Evolutionary conservation across 2,329 filamentous ascomycete species (phyloP).

Genomic region (Teratosphaeria zuluensis): DNA sequence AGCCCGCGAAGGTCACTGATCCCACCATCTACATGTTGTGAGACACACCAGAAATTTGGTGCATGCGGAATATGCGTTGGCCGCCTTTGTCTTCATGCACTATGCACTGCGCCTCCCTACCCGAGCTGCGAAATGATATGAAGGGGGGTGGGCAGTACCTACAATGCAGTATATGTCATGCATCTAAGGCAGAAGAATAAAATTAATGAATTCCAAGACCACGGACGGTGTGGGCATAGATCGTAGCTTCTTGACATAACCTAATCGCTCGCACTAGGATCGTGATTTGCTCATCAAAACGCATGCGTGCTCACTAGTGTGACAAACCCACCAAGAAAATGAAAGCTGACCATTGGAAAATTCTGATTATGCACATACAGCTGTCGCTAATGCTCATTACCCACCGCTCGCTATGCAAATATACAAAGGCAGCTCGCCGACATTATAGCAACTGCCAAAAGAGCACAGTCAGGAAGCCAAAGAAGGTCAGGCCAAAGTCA

Average conservation of each 20-base stretch:
- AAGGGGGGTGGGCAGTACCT: too few relatives aligned
- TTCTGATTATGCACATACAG: background rate
- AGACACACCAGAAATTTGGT: background rate
- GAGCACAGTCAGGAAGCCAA: constrained; percentile 11
- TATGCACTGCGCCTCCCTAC: background rate
- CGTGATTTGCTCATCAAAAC: too few relatives aligned
- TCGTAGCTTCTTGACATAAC: too few relatives aligned
- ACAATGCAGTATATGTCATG: too few relatives aligned
- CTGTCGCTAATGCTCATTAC: background rate
- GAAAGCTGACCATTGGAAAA: background rate
- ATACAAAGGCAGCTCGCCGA: background rate
- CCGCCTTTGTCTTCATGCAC: background rate
- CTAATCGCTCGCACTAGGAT: too few relatives aligned
- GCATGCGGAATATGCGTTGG: background rate
- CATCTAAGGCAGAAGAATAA: too few relatives aligned
- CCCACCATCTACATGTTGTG: constrained; percentile 4
- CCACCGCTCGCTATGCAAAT: background rate
- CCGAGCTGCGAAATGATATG: background rate
- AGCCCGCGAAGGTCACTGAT: background rate
- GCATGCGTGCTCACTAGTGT: too few relatives aligned
- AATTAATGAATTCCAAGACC: too few relatives aligned
- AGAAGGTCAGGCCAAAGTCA: constrained; percentile 11
- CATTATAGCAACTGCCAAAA: constrained; percentile 14
- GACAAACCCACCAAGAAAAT: too few relatives aligned
- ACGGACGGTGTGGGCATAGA: too few relatives aligned